These are phyloP conservation scores for Tagetes erecta DNA, from an alignment of 129 eudicot genomes.

Conservation along the genomic window DNA sequence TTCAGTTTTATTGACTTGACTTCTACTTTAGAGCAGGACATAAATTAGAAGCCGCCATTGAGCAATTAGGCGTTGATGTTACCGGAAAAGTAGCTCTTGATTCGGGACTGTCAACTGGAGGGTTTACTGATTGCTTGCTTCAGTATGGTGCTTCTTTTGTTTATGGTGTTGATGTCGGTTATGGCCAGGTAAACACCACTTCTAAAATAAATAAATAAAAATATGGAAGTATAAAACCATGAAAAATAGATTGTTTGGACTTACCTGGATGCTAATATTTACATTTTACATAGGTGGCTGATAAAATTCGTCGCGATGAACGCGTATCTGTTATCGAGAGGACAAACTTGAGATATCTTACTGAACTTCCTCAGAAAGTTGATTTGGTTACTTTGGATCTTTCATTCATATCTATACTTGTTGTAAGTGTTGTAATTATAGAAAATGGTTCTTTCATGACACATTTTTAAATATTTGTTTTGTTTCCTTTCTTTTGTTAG, in stretches of 20 bases:
- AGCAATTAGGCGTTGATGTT: slow-evolving; percentile 82
- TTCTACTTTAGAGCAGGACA: slow-evolving; percentile 77
- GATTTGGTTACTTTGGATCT: slow-evolving; percentile 95
- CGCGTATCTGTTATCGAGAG: slow-evolving; percentile 84
- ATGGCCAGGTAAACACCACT: slow-evolving; percentile 75
- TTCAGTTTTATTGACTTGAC: slow-evolving; percentile 28
- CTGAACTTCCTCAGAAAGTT: slow-evolving; percentile 93
- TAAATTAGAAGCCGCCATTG: slow-evolving; percentile 96
- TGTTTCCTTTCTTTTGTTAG: slow-evolving; percentile 35
- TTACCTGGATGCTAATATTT: slow-evolving; percentile 22
- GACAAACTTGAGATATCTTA: slow-evolving; percentile 90
- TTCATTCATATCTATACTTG: slow-evolving; percentile 88
- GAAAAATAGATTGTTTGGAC: neutral
- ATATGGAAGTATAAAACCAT: neutral
- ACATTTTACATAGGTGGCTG: slow-evolving; percentile 69
- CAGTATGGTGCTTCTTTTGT: slow-evolving; percentile 93
- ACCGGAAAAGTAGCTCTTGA: slow-evolving; percentile 92
- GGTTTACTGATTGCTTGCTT: slow-evolving; percentile 96
- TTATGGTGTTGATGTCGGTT: slow-evolving; percentile 98
- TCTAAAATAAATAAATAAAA: too few species aligned
- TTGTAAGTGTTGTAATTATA: slow-evolving; percentile 45
- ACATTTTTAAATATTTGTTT: neutral
- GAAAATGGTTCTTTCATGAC: neutral
- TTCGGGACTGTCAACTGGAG: slow-evolving; percentile 95
- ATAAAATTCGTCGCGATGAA: slow-evolving; percentile 80